phyloP scores from a whole-genome alignment of 2,329 filamentous ascomycete species.

The Colletotrichum tropicale region DNA sequence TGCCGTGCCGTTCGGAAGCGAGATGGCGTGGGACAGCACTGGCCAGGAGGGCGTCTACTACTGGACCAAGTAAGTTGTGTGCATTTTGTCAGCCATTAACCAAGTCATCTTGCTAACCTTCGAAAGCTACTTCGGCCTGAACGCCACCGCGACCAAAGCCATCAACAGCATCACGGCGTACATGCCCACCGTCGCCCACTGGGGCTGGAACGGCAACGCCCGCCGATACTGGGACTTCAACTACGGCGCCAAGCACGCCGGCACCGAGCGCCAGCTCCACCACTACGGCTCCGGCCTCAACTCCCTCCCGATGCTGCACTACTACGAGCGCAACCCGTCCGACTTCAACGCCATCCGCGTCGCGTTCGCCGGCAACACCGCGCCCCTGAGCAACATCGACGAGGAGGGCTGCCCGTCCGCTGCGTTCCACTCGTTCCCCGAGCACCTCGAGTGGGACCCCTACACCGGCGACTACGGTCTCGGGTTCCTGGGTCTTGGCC shows the following conservation, averaged over 20 bases:
- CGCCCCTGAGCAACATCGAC: slow-evolving; percentile 60
- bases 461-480: slow-evolving; percentile 64
- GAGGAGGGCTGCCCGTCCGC: slow-evolving; percentile 57
- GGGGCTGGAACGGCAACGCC: slow-evolving; percentile 68
- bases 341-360: slow-evolving; percentile 57
- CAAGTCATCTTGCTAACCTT: not conserved
- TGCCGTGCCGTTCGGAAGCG: slow-evolving; percentile 61
- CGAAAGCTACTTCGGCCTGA: slow-evolving; percentile 51
- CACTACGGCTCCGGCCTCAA: slow-evolving; percentile 67
- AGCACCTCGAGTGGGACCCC: slow-evolving; percentile 60
- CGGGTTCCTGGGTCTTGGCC: slow-evolving; percentile 54
- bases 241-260: slow-evolving; percentile 41
- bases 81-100: not conserved
- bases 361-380: slow-evolving; percentile 58
- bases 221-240: slow-evolving; percentile 62
- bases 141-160: slow-evolving; percentile 49
- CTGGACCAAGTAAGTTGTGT: slow-evolving; percentile 50
- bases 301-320: slow-evolving; percentile 55
- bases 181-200: slow-evolving; percentile 62
- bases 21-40: slow-evolving; percentile 68
- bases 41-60: slow-evolving; percentile 67
- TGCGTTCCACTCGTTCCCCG: slow-evolving; percentile 62
- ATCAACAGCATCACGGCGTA: slow-evolving; percentile 60
- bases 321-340: slow-evolving; percentile 50
- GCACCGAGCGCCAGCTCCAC: slow-evolving; percentile 58